A percentile compares a stretch with the other conserved stretches of the same genome.
phyloP scores from a whole-genome alignment of 2,329 filamentous ascomycete genomes.

The Trichoderma lentiforme region DNA sequence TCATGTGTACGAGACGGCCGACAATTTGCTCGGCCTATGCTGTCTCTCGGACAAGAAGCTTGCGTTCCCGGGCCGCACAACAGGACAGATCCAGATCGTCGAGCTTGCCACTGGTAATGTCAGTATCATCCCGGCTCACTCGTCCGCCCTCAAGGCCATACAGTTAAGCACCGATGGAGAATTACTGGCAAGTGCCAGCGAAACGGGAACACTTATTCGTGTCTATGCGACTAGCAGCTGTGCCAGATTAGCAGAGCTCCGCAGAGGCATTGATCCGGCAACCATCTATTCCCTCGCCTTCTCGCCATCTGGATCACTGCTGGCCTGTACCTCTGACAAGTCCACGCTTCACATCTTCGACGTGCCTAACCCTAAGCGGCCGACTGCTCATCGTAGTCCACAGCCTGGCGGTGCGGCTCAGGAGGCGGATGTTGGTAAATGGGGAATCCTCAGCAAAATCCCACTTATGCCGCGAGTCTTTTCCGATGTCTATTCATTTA shows the following conservation, averaged over 20 bases:
- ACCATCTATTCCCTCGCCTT: conserved; percentile 85
- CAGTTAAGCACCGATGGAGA: conserved; percentile 76
- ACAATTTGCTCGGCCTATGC: conserved; percentile 79
- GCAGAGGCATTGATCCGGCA: conserved; percentile 84
- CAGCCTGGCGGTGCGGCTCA: conserved; percentile 27
- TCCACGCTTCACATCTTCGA: conserved; percentile 94
- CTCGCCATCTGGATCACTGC: conserved; percentile 72
- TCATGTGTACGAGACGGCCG: conserved; percentile 77
- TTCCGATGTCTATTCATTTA: conserved; percentile 84
- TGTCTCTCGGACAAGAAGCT: conserved; percentile 70
- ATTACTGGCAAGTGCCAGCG: conserved; percentile 83
- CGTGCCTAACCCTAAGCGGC: conserved; percentile 57
- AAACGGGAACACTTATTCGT: conserved; percentile 84
- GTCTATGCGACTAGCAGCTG: conserved; percentile 79
- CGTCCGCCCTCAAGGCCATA: conserved; percentile 72
- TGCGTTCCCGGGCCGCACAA: conserved; percentile 81
- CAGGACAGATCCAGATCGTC: conserved; percentile 86
- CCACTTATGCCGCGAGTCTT: conserved; percentile 84
- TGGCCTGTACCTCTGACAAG: conserved; percentile 95
- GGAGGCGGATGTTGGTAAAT: conserved; percentile 64
- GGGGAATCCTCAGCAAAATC: conserved; percentile 79
- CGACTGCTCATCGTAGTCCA: conserved; percentile 32
- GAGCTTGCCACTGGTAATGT: conserved; percentile 75
- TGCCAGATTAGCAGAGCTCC: conserved; percentile 76
- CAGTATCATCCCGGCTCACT: conserved; percentile 90